Conservation (phyloP, 1,139 yeast genomes). For the Candida tropicalis region DNA sequence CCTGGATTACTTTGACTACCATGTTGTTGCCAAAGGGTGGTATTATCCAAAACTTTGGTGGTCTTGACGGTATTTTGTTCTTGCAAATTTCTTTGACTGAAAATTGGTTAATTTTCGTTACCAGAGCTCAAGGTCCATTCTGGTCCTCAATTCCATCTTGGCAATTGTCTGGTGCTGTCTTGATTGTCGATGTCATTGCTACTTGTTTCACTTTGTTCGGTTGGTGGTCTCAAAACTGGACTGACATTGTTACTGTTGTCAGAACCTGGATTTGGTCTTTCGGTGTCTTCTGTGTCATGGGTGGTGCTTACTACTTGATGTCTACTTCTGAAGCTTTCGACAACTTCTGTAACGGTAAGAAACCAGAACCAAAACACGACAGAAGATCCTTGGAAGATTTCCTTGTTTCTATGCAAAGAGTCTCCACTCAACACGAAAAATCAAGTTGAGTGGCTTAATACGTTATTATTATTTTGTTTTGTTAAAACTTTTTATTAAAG, state of each 20-base stretch:
- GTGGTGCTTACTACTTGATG: slow-evolving; percentile 96
- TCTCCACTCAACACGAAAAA: slow-evolving; percentile 95
- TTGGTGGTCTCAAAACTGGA: slow-evolving; percentile 98
- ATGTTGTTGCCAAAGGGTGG: slow-evolving; percentile 79
- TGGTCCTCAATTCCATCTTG: slow-evolving; percentile 92
- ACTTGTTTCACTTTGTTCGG: slow-evolving; percentile 93
- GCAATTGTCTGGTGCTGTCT: slow-evolving; percentile 94
- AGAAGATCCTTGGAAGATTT: slow-evolving; percentile 90
- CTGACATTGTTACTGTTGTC: slow-evolving; percentile 91
- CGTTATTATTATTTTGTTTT: slow-evolving; percentile 1
- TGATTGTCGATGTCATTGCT: slow-evolving; percentile 84
- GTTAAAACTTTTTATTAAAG: not conserved
- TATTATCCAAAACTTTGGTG: slow-evolving; percentile 92
- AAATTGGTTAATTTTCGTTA: slow-evolving; percentile 94
- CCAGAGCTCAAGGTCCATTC: slow-evolving; percentile 96
- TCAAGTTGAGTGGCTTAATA: slow-evolving; percentile 35
- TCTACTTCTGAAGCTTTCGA: slow-evolving; percentile 86
- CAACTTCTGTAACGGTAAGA: slow-evolving; percentile 91
- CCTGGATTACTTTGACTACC: slow-evolving; percentile 91
- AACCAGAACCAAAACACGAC: slow-evolving; percentile 65
- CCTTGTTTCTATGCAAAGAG: slow-evolving; percentile 97
- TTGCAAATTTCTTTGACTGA: slow-evolving; percentile 91
- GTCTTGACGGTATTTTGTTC: slow-evolving; percentile 88
- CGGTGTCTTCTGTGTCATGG: slow-evolving; percentile 94
- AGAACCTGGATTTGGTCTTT: slow-evolving; percentile 94